Percentiles rank a stretch among this genome's conserved stretches.
Conservation (phyloP, 352 stramenopile genomes). For the Phytophthora macrochlamydospora region DNA sequence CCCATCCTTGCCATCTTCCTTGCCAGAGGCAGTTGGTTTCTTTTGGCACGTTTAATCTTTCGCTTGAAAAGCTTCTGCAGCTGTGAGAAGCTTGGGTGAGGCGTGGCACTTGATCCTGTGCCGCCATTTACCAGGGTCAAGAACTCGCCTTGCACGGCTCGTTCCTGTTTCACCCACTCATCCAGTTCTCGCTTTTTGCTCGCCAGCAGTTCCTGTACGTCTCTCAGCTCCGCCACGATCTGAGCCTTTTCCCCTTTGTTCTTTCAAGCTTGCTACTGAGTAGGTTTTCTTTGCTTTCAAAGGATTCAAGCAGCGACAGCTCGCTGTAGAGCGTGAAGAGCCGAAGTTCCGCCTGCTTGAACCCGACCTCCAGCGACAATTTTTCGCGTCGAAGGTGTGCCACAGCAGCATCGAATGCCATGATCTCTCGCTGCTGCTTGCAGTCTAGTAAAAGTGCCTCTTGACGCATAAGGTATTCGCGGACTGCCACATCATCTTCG, state of each 20-base stretch:
- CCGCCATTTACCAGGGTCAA: conserved; percentile 73
- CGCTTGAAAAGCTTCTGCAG: conserved; percentile 92
- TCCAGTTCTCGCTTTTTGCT: conserved; percentile 85
- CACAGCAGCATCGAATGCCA: conserved; percentile 88
- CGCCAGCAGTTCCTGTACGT: conserved; percentile 76
- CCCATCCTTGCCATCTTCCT: conserved; percentile 45
- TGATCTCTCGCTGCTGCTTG: conserved; percentile 69
- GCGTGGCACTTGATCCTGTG: conserved; percentile 29
- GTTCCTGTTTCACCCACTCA: conserved; percentile 71
- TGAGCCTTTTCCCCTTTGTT: conserved; percentile 86
- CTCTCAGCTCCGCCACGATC: conserved; percentile 76
- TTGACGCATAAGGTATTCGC: conserved; percentile 59
- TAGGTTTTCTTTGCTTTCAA: conserved; percentile 91
- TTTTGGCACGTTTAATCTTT: conserved; percentile 93
- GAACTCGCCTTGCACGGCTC: conserved; percentile 73
- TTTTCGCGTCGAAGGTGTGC: conserved; percentile 89
- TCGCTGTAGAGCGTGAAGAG: conserved; percentile 89
- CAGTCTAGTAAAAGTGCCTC: conserved; percentile 72
- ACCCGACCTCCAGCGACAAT: conserved; percentile 82
- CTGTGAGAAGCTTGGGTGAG: conserved; percentile 67
- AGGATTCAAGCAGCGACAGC: conserved; percentile 88
- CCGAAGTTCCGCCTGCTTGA: conserved; percentile 90
- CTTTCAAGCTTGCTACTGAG: conserved; percentile 87
- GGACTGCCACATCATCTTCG: conserved; percentile 50
- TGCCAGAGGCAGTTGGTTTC: conserved; percentile 28